Percentiles rank a stretch among this genome's conserved stretches.
phyloP scores from a whole-genome alignment of 805 yeast species.

The Candida parachauliodes region DNA sequence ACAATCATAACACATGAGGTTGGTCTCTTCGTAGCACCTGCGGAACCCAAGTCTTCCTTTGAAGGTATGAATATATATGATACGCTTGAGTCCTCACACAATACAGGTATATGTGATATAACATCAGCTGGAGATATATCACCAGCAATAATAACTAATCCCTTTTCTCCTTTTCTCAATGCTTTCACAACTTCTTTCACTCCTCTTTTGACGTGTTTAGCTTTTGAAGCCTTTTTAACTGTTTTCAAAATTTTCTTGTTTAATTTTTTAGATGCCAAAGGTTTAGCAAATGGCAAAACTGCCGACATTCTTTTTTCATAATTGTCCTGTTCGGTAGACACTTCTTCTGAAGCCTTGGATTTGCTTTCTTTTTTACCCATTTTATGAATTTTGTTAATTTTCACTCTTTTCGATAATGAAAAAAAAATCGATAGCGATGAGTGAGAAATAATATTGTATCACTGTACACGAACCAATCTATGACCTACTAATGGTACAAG shows the following conservation, averaged over 20 bases:
- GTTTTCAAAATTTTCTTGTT: conserved; percentile 94
- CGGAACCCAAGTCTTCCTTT: conserved; percentile 96
- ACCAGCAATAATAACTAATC: conserved; percentile 93
- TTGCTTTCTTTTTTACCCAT: conserved; percentile 35
- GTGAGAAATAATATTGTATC: not conserved
- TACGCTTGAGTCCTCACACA: conserved; percentile 90
- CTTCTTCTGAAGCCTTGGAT: conserved; percentile 28
- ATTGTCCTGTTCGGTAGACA: conserved; percentile 53
- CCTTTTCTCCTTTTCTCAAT: conserved; percentile 96
- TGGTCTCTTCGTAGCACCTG: conserved; percentile 99
- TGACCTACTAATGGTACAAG: not conserved
- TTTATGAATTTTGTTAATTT: conserved; percentile 4
- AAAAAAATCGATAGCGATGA: conserved; percentile 1
- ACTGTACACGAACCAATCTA: not conserved
- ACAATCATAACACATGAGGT: conserved; percentile 96
- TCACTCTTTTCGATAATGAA: conserved; percentile 1
- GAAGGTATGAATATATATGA: conserved; percentile 95
- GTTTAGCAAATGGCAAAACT: conserved; percentile 85
- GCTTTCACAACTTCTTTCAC: conserved; percentile 99
- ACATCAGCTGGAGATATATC: conserved; percentile 98
- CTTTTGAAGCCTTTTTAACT: conserved; percentile 96
- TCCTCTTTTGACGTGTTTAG: conserved; percentile 97
- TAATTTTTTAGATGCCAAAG: conserved; percentile 92
- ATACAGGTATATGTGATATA: conserved; percentile 93
- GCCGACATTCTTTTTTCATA: conserved; percentile 92